Evolutionary conservation across 2,329 filamentous ascomycete genomes (phyloP), one percentile per base, ranked within the genome.

Genomic region (Fusarium tjaetaba): DNA sequence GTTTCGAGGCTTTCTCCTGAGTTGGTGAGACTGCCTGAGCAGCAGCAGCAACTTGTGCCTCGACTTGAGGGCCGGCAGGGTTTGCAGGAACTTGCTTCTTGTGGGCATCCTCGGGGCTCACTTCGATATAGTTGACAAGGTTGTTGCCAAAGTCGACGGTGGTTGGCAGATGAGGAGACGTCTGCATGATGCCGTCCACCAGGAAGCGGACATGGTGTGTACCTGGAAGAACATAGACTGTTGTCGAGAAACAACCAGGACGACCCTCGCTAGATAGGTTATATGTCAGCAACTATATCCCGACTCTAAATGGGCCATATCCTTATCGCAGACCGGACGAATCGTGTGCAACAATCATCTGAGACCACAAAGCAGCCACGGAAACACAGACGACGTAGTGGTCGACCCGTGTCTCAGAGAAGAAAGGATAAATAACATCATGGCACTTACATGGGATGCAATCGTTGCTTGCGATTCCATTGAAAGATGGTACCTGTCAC

Each of bases 131-230:
- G 84, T 99, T 99, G 83, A 99, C 96, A 24, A 99, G 87, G 80
- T 97, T 97, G 84, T 98, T 98, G 73, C 95, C 97, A 81, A 97
- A 98, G 82, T 99, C 96, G 66, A 99, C 96, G 4, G 96, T 97
- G 0, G 96, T 98, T 20, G 96, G 96, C 62, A 98, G 87, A 73
- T 93, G 90, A 68, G 93, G 91, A 22, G 94, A 96, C 20, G 95
- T 96, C 80, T 92, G 90, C 94, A 98, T 97, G 79, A 96, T 92
- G 66, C 93, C 94, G 83, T 98, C 96, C 57, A 98, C 95, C 75
- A 99, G 89, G 84, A 98, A 99, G 80, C 97, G 96, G 79, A 99
- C 88, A 85, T 99, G 96, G 81, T 99, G 96, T 10, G 96, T 99
- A 75, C 96, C 96, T 8, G 96, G 95, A 20, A 94, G 92, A 66